Percentiles rank a stretch among this genome's conserved stretches.
These are phyloP conservation scores for Ceratocystis variospora DNA, from an alignment of 2,329 filamentous ascomycete species.

Conservation along the genomic window DNA sequence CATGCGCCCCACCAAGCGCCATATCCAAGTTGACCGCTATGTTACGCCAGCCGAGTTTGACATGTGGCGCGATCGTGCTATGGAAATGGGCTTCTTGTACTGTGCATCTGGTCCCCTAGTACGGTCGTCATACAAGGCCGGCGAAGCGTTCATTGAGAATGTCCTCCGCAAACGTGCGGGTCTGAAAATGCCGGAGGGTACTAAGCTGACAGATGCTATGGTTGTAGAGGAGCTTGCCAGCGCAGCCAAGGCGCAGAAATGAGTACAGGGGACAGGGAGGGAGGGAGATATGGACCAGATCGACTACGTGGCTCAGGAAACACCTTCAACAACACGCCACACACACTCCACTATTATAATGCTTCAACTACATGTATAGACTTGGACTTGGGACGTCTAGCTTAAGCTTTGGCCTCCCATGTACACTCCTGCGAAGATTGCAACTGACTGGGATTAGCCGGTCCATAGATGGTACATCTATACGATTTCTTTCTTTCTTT, in stretches of 20 bases:
- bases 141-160: conserved; percentile 97
- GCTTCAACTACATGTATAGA: conserved; percentile 2
- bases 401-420: not conserved
- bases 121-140: conserved; percentile 91
- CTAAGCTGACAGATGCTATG: conserved; percentile 30
- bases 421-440: not conserved
- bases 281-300: not conserved
- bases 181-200: conserved; percentile 20
- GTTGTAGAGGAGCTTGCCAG: conserved; percentile 27
- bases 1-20: conserved; percentile 95
- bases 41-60: conserved; percentile 86
- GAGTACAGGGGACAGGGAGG: not conserved
- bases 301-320: not conserved
- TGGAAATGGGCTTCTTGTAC: conserved; percentile 94
- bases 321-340: conserved; percentile 3
- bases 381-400: not conserved
- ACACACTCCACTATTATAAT: not conserved
- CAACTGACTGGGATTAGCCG: not conserved
- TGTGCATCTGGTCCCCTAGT: conserved; percentile 89
- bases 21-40: conserved; percentile 94
- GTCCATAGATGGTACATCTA: not conserved
- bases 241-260: conserved; percentile 11
- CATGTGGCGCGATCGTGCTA: conserved; percentile 72
- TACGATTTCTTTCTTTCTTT: not conserved
- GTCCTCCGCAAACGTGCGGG: conserved; percentile 68